Conservation (phyloP, 805 yeast genomes). For the Candida sanyiensis region DNA sequence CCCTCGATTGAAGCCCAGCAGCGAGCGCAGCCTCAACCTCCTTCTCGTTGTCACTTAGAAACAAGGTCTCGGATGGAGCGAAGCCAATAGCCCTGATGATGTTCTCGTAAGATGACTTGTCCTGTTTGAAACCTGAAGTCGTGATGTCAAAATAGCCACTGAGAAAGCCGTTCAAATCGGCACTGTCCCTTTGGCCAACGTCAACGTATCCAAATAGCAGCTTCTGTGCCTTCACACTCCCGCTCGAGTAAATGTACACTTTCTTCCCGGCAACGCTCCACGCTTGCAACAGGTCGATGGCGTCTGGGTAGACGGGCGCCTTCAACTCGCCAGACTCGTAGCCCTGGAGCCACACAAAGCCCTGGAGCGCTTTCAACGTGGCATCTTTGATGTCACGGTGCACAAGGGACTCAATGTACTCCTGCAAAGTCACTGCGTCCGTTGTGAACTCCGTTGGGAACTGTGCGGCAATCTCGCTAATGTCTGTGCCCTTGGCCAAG, state of each 20-base stretch:
- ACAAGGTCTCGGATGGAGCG: slow-evolving; percentile 37
- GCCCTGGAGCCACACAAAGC: slow-evolving; percentile 76
- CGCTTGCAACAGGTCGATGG: slow-evolving; percentile 46
- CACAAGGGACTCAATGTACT: slow-evolving; percentile 55
- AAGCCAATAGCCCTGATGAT: slow-evolving; percentile 43
- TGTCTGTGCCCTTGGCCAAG: slow-evolving; percentile 21
- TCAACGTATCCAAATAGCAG: slow-evolving; percentile 64
- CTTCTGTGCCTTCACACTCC: slow-evolving; percentile 83
- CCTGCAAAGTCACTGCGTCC: slow-evolving; percentile 30
- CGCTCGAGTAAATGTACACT: slow-evolving; percentile 80
- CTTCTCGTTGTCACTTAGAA: slow-evolving; percentile 72
- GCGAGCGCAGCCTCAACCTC: slow-evolving; percentile 73
- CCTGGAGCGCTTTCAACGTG: slow-evolving; percentile 72
- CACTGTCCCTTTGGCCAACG: slow-evolving; percentile 27
- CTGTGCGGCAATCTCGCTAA: slow-evolving; percentile 12
- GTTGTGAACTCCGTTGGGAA: slow-evolving; percentile 20
- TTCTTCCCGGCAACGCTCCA: slow-evolving; percentile 31
- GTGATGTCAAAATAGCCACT: slow-evolving; percentile 79
- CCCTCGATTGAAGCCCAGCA: slow-evolving; percentile 53
- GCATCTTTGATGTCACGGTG: slow-evolving; percentile 70
- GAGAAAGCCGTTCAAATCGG: slow-evolving; percentile 49
- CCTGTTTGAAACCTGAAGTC: slow-evolving; percentile 71
- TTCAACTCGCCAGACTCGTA: slow-evolving; percentile 67
- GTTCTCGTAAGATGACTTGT: slow-evolving; percentile 46
- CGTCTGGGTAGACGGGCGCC: slow-evolving; percentile 77